Conservation (phyloP, 768 basidiomycete species). For the Naganishia kalamii region DNA sequence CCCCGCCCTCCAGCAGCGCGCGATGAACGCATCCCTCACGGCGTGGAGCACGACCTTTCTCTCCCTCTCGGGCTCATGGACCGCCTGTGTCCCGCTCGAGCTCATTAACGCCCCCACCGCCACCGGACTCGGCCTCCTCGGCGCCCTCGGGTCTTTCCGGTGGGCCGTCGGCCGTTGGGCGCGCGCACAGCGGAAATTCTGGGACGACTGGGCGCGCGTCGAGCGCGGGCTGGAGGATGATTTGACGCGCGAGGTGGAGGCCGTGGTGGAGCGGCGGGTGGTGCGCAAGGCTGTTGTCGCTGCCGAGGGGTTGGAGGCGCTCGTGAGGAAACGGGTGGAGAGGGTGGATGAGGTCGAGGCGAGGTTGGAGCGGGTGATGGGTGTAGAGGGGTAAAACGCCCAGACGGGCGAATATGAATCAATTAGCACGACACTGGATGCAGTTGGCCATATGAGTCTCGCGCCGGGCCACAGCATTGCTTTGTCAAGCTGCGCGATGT, state of each 20-base stretch:
- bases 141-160: slow-evolving; percentile 28
- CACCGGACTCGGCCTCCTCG: slow-evolving; percentile 30
- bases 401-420: not conserved
- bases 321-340: slow-evolving; percentile 17
- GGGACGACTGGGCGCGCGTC: slow-evolving; percentile 40
- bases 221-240: slow-evolving; percentile 36
- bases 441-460: no score
- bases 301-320: slow-evolving; percentile 13
- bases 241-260: slow-evolving; percentile 38
- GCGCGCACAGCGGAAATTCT: slow-evolving; percentile 35
- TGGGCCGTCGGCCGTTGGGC: slow-evolving; percentile 37
- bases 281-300: slow-evolving; percentile 28
- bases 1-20: slow-evolving; percentile 32
- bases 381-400: not conserved
- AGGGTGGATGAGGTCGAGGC: slow-evolving; percentile 24
- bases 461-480: no score
- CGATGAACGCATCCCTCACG: slow-evolving; percentile 27
- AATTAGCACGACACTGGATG: no score
- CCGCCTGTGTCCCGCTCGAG: slow-evolving; percentile 31
- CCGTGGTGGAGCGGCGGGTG: slow-evolving; percentile 30
- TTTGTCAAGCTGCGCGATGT: no score
- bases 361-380: not conserved
- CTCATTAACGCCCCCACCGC: slow-evolving; percentile 28
- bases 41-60: slow-evolving; percentile 26
- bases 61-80: slow-evolving; percentile 30